These are phyloP conservation scores for Pseudohalonectria lignicola DNA, from an alignment of 2,329 filamentous ascomycete species.

Conservation along the genomic window DNA sequence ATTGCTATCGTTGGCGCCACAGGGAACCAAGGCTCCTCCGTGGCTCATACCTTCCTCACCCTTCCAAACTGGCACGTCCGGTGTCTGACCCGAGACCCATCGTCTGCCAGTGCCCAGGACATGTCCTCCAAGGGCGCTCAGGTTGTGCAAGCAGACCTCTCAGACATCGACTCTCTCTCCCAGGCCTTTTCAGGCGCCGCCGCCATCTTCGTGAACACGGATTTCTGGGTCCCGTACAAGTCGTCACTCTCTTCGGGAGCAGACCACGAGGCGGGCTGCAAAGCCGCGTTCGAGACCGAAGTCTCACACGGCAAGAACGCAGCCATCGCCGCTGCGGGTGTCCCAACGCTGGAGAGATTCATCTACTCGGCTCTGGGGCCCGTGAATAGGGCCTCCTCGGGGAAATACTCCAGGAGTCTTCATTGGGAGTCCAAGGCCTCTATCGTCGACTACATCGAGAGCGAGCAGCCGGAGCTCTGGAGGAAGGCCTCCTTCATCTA, in stretches of 20 bases:
- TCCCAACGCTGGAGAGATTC: conserved; percentile 17
- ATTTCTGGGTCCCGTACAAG: conserved; percentile 10
- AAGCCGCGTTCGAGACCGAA: conserved; percentile 10
- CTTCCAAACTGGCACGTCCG: conserved; percentile 8
- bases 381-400: conserved; percentile 8
- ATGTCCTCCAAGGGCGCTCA: conserved; percentile 11
- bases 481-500: conserved; percentile 19
- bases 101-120: conserved; percentile 4
- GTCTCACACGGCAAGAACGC: conserved; percentile 15
- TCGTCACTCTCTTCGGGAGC: not conserved
- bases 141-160: conserved; percentile 13
- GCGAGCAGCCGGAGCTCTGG: conserved; percentile 12
- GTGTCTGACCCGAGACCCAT: conserved; percentile 6
- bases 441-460: conserved; percentile 17
- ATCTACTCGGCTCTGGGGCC: conserved; percentile 12
- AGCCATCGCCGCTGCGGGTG: conserved; percentile 12
- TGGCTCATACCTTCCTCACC: conserved; percentile 6
- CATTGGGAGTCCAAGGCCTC: conserved; percentile 20
- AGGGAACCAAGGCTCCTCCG: conserved; percentile 7
- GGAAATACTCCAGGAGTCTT: conserved; percentile 11
- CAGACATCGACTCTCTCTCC: conserved; percentile 9
- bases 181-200: conserved; percentile 11
- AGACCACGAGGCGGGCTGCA: not conserved
- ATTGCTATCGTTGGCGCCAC: conserved; percentile 5
- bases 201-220: conserved; percentile 15